Evolutionary conservation across 2,329 filamentous ascomycete species (phyloP).

Genomic region (Venturia aucupariae): DNA sequence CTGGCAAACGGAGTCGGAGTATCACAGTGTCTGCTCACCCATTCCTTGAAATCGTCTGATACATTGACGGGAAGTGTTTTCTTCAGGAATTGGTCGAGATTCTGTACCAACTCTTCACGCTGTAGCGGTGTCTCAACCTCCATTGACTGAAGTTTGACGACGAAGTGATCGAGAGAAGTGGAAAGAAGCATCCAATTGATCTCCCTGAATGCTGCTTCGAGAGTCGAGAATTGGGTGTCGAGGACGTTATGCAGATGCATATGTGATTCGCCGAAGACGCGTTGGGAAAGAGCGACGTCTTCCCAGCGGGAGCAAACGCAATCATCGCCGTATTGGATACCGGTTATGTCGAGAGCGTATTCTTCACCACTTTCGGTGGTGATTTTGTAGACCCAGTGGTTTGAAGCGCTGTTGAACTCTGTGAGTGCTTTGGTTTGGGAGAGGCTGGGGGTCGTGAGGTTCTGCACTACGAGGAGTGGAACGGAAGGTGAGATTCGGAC

Average conservation of each 20-base stretch:
- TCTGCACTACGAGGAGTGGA: neutral
- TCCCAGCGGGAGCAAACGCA: neutral
- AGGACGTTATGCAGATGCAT: neutral
- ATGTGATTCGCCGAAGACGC: neutral
- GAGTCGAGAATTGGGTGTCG: neutral
- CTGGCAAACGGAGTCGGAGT: neutral
- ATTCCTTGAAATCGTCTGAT: neutral
- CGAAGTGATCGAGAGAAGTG: neutral
- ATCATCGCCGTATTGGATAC: neutral
- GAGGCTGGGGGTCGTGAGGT: neutral
- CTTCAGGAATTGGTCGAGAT: neutral
- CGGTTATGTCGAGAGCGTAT: neutral
- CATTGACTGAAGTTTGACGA: neutral
- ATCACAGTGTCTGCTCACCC: neutral
- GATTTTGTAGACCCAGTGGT: constrained; percentile 1
- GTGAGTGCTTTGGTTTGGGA: neutral
- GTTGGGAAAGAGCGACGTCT: neutral
- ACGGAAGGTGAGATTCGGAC: neutral
- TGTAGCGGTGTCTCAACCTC: neutral
- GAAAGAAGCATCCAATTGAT: neutral
- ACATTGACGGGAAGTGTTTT: neutral
- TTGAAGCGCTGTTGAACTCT: neutral
- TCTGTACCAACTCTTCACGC: neutral
- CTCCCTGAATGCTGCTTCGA: neutral
- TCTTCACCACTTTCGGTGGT: neutral